phyloP scores from a whole-genome alignment of 169 alveolate species.

The Eimeria necatrix region DNA sequence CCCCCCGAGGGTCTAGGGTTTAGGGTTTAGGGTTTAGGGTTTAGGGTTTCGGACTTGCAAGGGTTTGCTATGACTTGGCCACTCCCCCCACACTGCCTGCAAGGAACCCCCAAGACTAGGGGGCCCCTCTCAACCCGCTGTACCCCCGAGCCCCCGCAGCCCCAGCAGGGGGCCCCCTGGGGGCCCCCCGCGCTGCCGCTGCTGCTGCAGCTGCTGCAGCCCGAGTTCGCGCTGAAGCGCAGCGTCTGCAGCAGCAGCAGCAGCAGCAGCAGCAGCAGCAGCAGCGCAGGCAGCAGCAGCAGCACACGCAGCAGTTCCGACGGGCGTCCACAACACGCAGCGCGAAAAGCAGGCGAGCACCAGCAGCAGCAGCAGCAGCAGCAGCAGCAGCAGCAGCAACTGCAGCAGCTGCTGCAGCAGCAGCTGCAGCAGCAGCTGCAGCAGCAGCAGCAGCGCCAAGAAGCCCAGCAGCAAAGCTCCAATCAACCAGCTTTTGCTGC shows the following conservation, averaged over 20 bases:
- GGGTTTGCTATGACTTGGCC: slow-evolving; percentile 91
- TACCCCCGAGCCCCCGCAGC: slow-evolving; percentile 73
- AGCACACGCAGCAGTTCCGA: no score
- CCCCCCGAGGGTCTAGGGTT: no score
- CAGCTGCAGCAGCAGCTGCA: background rate
- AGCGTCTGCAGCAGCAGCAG: slow-evolving; percentile 79
- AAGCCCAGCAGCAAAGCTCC: background rate
- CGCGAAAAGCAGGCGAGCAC: no score
- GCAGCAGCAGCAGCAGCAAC: background rate
- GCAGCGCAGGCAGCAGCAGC: no score
- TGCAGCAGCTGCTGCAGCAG: background rate
- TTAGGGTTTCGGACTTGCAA: slow-evolving; percentile 82
- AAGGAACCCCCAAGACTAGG: slow-evolving; percentile 91
- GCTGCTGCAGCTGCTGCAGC: slow-evolving; percentile 81
- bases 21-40: no score
- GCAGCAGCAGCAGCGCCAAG: background rate
- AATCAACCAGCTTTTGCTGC: background rate
- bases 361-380: slow-evolving; percentile 9
- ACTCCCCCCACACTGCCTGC: slow-evolving; percentile 91
- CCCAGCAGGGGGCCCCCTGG: slow-evolving; percentile 46
- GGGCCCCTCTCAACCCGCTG: slow-evolving; percentile 90
- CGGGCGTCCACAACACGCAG: no score
- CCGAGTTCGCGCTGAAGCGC: slow-evolving; percentile 50
- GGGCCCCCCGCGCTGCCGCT: slow-evolving; percentile 78
- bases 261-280: no score